These are phyloP conservation scores for Hypholoma sublateritium DNA, from an alignment of 768 basidiomycete genomes.

Conservation along the genomic window DNA sequence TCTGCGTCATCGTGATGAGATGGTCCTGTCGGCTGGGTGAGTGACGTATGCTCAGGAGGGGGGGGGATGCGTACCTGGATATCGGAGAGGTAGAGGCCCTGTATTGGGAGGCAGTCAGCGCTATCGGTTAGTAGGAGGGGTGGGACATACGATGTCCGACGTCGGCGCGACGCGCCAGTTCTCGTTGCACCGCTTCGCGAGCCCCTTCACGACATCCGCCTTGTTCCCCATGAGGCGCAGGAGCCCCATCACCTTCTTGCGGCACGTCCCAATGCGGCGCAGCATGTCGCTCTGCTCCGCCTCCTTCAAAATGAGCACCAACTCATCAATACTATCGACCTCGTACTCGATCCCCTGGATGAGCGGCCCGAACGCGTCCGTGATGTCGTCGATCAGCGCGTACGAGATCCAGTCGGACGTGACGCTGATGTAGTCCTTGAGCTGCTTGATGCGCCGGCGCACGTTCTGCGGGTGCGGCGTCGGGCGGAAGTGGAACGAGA, in stretches of 20 bases:
- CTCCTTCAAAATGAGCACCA: slow-evolving; percentile 95
- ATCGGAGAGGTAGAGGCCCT: slow-evolving; percentile 95
- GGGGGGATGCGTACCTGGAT: slow-evolving; percentile 61
- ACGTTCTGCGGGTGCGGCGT: slow-evolving; percentile 99
- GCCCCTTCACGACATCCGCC: slow-evolving; percentile 98
- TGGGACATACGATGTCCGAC: slow-evolving; percentile 79
- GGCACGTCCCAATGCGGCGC: slow-evolving; percentile 92
- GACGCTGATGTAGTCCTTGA: slow-evolving; percentile 98
- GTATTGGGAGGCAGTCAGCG: neutral
- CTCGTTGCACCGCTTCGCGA: slow-evolving; percentile 97
- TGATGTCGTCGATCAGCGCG: slow-evolving; percentile 98
- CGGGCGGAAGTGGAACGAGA: slow-evolving; percentile 96
- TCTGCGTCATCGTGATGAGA: slow-evolving; percentile 99
- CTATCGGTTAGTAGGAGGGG: slow-evolving; percentile 1
- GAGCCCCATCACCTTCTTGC: slow-evolving; percentile 99
- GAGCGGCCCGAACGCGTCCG: slow-evolving; percentile 97
- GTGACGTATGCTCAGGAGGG: neutral
- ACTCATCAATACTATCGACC: slow-evolving; percentile 97
- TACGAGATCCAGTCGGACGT: slow-evolving; percentile 99
- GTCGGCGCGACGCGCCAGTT: slow-evolving; percentile 99
- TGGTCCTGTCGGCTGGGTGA: slow-evolving; percentile 60
- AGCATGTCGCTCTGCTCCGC: slow-evolving; percentile 98
- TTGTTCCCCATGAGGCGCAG: slow-evolving; percentile 98
- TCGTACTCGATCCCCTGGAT: slow-evolving; percentile 99
- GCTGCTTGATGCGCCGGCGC: slow-evolving; percentile 95